Conservation (phyloP, 2,329 filamentous ascomycete species). For the Juglanconis sp. region DNA sequence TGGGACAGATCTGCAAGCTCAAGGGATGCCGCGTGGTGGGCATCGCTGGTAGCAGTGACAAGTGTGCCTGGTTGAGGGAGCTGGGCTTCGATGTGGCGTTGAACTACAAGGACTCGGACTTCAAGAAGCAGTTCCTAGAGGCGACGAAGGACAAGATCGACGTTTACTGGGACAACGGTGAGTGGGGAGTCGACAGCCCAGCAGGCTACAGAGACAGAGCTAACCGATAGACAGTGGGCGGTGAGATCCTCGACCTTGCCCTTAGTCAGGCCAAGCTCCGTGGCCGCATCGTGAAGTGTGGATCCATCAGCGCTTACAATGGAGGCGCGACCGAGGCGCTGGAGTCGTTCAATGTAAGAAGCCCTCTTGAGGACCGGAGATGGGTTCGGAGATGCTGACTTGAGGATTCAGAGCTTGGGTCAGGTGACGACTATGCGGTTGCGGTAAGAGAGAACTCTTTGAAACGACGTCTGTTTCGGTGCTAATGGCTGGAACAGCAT, state of each 20-base stretch:
- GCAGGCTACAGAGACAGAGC: background rate
- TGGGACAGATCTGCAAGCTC: slow-evolving; percentile 65
- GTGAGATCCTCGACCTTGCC: slow-evolving; percentile 66
- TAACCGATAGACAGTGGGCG: slow-evolving; percentile 48
- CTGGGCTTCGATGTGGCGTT: slow-evolving; percentile 65
- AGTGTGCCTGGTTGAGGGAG: slow-evolving; percentile 59
- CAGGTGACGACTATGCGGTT: slow-evolving; percentile 10
- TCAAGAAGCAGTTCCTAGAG: slow-evolving; percentile 56
- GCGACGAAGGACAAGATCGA: slow-evolving; percentile 56
- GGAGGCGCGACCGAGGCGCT: background rate
- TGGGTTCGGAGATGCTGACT: slow-evolving; percentile 32
- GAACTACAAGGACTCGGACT: slow-evolving; percentile 67
- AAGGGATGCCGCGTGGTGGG: slow-evolving; percentile 55
- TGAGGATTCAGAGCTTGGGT: slow-evolving; percentile 6
- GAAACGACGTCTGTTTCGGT: slow-evolving; percentile 47
- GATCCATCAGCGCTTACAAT: slow-evolving; percentile 35
- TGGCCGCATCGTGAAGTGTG: slow-evolving; percentile 69
- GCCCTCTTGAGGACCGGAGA: background rate
- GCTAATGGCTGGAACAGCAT: slow-evolving; percentile 33
- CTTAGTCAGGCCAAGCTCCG: slow-evolving; percentile 59
- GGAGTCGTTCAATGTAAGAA: slow-evolving; percentile 7
- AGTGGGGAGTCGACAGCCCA: background rate
- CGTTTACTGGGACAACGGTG: slow-evolving; percentile 67
- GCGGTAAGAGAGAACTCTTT: slow-evolving; percentile 33
- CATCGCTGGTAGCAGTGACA: slow-evolving; percentile 53